Evolutionary conservation across 192 early-diverging fungal species (phyloP).

Genomic region (Gryganskiella cystojenkinii): DNA sequence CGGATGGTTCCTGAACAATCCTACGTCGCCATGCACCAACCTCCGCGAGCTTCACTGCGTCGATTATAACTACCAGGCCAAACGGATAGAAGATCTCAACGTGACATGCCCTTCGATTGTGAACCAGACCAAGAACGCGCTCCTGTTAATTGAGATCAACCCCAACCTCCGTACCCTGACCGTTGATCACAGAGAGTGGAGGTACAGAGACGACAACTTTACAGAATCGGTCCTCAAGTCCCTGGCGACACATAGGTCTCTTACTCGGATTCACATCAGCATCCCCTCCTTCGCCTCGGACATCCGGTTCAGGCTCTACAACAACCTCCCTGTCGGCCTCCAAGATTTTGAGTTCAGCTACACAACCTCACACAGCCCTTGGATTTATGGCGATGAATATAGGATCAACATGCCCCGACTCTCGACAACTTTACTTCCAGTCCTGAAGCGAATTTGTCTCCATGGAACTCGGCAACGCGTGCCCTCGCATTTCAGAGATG

Average conservation of each 20-base stretch:
- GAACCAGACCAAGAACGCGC: constrained; percentile 1
- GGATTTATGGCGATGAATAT: too few species aligned
- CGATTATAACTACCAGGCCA: background rate
- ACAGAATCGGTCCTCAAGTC: constrained; percentile 5
- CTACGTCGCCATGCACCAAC: background rate
- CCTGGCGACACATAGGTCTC: background rate
- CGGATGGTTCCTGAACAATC: background rate
- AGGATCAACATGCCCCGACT: background rate
- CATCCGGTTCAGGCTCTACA: background rate
- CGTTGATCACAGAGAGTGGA: background rate
- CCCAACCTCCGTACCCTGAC: background rate
- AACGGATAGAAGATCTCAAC: background rate
- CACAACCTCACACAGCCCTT: background rate
- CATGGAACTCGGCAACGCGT: too few species aligned
- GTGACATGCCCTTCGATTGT: background rate
- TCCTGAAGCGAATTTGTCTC: too few species aligned
- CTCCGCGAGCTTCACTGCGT: background rate
- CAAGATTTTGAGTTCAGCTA: background rate
- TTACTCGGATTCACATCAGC: background rate
- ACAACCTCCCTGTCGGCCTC: background rate
- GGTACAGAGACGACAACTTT: background rate
- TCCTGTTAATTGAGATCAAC: background rate
- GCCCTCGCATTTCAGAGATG: too few species aligned
- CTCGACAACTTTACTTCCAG: background rate
- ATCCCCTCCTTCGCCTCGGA: background rate